A percentile compares a stretch with the other conserved stretches of the same genome.
These are phyloP conservation scores for Musa troglodytarum DNA, from an alignment of 176 grass and related monocot genomes.

Conservation along the genomic window DNA sequence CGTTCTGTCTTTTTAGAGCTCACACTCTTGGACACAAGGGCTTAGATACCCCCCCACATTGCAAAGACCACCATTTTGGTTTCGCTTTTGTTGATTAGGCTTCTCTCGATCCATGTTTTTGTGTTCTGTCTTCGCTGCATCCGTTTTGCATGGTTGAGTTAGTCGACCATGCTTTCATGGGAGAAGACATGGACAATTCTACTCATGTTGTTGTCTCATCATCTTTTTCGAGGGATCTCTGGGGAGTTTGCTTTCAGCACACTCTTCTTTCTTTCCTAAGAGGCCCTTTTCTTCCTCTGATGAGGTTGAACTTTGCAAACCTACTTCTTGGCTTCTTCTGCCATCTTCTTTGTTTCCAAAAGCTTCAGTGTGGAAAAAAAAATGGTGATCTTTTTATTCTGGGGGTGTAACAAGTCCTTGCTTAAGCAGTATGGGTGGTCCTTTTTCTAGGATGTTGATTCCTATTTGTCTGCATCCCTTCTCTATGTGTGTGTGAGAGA, in stretches of 20 bases:
- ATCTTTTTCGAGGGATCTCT: not conserved
- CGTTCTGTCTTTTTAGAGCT: not conserved
- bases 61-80: not conserved
- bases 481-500: not conserved
- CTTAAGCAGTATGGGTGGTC: not conserved
- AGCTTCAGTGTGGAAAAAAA: not conserved
- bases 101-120: not conserved
- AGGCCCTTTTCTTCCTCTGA: not conserved
- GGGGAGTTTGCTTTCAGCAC: not conserved
- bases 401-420: not conserved
- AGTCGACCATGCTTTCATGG: not conserved
- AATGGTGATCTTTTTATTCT: not conserved
- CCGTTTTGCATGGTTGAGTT: not conserved
- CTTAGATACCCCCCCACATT: not conserved
- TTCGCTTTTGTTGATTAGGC: not conserved
- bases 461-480: not conserved
- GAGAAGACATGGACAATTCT: not conserved
- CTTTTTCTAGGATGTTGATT: constrained; percentile 3
- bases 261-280: not conserved
- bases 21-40: not conserved
- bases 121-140: not conserved
- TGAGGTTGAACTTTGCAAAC: not conserved
- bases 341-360: not conserved
- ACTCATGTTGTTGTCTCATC: not conserved
- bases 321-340: not conserved